These are phyloP conservation scores for Cryptococcus hybrid DNA, from an alignment of 1,284 basidiomycete genomes.

Conservation along the genomic window DNA sequence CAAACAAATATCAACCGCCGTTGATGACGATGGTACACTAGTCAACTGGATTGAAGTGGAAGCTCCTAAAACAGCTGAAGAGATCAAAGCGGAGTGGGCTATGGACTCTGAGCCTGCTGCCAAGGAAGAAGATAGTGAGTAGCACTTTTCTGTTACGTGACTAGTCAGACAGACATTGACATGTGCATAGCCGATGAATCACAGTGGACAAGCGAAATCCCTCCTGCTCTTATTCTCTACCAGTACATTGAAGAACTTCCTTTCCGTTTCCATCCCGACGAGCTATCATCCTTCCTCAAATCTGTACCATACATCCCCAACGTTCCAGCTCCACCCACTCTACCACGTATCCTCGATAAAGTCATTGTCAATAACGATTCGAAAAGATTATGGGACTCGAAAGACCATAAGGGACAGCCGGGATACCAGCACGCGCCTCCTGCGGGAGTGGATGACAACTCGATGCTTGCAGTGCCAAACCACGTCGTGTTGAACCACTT, in stretches of 20 bases:
- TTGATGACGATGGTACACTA: conserved; percentile 90
- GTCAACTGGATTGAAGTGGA: conserved; percentile 83
- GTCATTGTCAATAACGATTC: conserved; percentile 77
- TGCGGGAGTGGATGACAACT: conserved; percentile 71
- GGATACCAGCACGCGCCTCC: conserved; percentile 24
- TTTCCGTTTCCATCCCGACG: conserved; percentile 55
- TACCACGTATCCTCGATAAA: conserved; percentile 90
- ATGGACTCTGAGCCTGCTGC: conserved; percentile 35
- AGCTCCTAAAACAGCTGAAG: conserved; percentile 43
- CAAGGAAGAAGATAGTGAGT: conserved; percentile 39
- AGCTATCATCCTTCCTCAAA: conserved; percentile 33
- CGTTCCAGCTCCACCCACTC: conserved; percentile 74
- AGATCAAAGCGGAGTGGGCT: conserved; percentile 47
- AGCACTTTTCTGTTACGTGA: neutral
- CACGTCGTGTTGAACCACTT: conserved; percentile 96
- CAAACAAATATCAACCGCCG: conserved; percentile 79
- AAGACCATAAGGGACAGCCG: conserved; percentile 23
- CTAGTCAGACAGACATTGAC: too few species aligned
- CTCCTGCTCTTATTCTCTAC: conserved; percentile 69
- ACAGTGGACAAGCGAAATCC: conserved; percentile 73
- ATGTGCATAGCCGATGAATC: conserved; percentile 37
- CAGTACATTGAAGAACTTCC: conserved; percentile 76
- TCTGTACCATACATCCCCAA: conserved; percentile 53
- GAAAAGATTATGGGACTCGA: conserved; percentile 35
- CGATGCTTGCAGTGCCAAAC: conserved; percentile 87